phyloP scores from a whole-genome alignment of 2,329 filamentous ascomycete species.

The Madurella mycetomatis region DNA sequence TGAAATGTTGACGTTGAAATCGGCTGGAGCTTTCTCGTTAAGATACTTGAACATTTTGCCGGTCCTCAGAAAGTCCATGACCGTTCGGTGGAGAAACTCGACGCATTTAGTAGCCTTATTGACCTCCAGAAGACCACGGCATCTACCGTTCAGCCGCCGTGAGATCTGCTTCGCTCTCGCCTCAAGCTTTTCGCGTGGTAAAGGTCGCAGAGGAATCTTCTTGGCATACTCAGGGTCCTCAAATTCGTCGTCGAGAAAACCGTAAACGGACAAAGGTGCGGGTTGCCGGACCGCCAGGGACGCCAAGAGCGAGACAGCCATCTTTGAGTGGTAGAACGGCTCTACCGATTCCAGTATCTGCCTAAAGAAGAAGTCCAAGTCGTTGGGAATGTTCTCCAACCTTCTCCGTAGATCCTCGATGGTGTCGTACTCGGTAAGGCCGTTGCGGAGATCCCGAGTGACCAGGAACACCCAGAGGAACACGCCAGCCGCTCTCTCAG shows the following conservation, averaged over 20 bases:
- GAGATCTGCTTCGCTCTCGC: background rate
- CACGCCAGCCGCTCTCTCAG: slow-evolving; percentile 30
- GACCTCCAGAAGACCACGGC: background rate
- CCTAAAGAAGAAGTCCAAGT: slow-evolving; percentile 8
- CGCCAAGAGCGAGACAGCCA: background rate
- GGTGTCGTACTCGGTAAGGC: slow-evolving; percentile 22
- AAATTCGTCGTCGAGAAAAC: background rate
- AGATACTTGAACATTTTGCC: no score
- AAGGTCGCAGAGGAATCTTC: no score
- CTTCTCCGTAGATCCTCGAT: slow-evolving; percentile 12
- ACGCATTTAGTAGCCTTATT: background rate
- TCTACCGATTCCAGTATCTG: background rate
- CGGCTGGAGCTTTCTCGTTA: no score
- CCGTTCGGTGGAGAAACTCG: no score
- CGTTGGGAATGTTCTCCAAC: slow-evolving; percentile 7
- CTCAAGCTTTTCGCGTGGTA: no score
- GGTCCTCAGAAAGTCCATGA: no score
- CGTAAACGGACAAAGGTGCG: background rate
- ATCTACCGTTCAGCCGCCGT: background rate
- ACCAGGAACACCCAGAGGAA: slow-evolving; percentile 33
- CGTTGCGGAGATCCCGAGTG: slow-evolving; percentile 17
- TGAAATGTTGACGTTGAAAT: no score
- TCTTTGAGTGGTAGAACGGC: slow-evolving; percentile 1
- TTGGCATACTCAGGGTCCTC: no score
- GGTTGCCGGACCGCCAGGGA: background rate